These are phyloP conservation scores for Daucus carota DNA, from an alignment of 129 eudicot species.

Conservation along the genomic window DNA sequence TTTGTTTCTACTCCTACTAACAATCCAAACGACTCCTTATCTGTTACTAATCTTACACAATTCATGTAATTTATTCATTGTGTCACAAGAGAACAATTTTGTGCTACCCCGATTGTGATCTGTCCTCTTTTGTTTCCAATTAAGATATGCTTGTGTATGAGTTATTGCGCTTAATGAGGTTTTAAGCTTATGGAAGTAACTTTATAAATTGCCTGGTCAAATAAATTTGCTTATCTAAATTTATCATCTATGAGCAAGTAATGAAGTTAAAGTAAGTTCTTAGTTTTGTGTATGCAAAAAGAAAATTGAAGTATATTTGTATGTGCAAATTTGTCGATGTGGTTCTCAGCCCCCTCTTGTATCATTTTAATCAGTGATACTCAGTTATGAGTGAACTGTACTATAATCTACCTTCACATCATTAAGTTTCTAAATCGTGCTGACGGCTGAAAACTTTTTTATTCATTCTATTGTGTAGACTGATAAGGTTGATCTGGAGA, in stretches of 20 bases:
- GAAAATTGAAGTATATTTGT: background rate
- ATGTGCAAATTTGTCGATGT: background rate
- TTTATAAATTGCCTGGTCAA: background rate
- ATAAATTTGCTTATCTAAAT: background rate
- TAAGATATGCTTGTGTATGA: background rate
- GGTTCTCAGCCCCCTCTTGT: background rate
- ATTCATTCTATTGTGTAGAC: constrained; percentile 46
- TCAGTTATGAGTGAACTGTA: background rate
- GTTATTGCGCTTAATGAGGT: background rate
- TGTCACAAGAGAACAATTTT: background rate
- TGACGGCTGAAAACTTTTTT: background rate
- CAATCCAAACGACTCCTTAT: background rate
- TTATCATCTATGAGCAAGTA: background rate
- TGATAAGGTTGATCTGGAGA: constrained; percentile 97
- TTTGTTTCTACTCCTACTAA: background rate
- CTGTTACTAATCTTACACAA: background rate
- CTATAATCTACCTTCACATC: background rate
- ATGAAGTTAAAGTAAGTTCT: background rate
- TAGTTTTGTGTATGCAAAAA: background rate
- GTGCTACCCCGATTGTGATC: background rate
- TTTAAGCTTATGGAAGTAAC: background rate
- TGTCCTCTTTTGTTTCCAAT: background rate
- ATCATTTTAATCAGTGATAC: background rate
- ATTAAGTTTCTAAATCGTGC: background rate
- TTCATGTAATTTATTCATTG: background rate